Evolutionary conservation across 768 basidiomycete species (phyloP), one percentile per base, ranked within the genome.

Genomic region (Boletus rubropictus): DNA sequence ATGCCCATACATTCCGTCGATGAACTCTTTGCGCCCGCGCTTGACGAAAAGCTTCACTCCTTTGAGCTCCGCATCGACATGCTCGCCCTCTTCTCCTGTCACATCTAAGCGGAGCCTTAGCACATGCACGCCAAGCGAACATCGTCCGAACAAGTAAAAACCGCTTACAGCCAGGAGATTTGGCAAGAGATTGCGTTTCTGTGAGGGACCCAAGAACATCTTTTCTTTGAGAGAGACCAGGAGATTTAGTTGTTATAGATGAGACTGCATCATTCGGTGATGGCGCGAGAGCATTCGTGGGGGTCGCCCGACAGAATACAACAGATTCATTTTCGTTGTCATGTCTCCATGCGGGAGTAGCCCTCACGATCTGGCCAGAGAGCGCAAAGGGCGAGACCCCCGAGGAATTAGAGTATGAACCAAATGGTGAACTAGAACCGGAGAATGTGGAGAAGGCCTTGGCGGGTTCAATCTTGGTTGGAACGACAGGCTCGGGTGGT

Each of bases 1-100:
- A 52, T 81, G 76, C 0, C 84, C 84, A 9, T 72, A 60, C 59
- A 84, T 78, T 3, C 79, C 81, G 29, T 77, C 76, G 20, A 75
- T 72, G 58, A 82, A 86, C 17, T 77, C 72, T 48, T 73, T 73
- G 25, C 48, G 46, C 45, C 64, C 64, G 36, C 65, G 65, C 57
- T 65, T 65, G 21, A 51, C 44, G 18, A 76, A 84, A 18, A 85
- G 69, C 55, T 78, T 82, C 32, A 75, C 76, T 34, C 79, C 77
- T 52, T 79, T 82, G 49, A 82, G 68, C 52, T 83, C 82, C 39
- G 76, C 59, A 51, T 70, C 62, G 8, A 79, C 69, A 9, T 72
- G 68, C 62, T 86, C 84, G 39, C 77, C 72, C 58, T 86, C 84
- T 56, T 86, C 84, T 9, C 84, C 84, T 2, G 82, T 86, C 28